Evolutionary conservation across 2,329 filamentous ascomycete species (phyloP).

Genomic region (Neofusicoccum kwambonambiense): DNA sequence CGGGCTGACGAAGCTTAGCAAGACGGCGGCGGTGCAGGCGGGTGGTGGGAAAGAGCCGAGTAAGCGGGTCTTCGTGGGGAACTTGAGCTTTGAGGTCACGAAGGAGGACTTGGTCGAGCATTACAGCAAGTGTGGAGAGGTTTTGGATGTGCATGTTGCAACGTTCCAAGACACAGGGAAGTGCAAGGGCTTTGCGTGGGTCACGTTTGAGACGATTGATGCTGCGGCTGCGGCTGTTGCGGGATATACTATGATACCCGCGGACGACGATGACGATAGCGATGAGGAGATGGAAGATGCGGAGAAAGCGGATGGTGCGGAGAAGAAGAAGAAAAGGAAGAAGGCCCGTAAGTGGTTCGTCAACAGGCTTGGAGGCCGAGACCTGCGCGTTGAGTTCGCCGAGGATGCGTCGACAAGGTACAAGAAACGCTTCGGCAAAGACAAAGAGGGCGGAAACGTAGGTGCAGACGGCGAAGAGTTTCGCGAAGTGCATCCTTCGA

Average conservation of each 20-base stretch:
- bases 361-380: slow-evolving; percentile 76
- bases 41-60: slow-evolving; percentile 60
- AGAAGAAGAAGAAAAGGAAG: slow-evolving; percentile 41
- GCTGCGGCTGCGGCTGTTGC: slow-evolving; percentile 74
- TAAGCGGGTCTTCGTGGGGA: slow-evolving; percentile 79
- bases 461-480: slow-evolving; percentile 30
- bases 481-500: slow-evolving; percentile 23
- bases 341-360: slow-evolving; percentile 71
- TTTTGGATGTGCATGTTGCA: slow-evolving; percentile 82
- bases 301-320: slow-evolving; percentile 56
- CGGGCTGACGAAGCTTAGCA: slow-evolving; percentile 3
- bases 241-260: slow-evolving; percentile 73
- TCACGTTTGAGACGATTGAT: slow-evolving; percentile 80
- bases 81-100: slow-evolving; percentile 52
- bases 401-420: slow-evolving; percentile 88
- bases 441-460: slow-evolving; percentile 30
- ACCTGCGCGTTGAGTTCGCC: slow-evolving; percentile 85
- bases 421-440: slow-evolving; percentile 79
- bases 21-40: slow-evolving; percentile 19
- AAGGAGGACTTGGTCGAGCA: slow-evolving; percentile 78
- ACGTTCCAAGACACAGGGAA: slow-evolving; percentile 97
- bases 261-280: slow-evolving; percentile 55
- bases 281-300: slow-evolving; percentile 46
- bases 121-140: slow-evolving; percentile 79
- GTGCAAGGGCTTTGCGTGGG: slow-evolving; percentile 96